Conservation (phyloP, 345 rosid species). For the Hirschfeldia incana region DNA sequence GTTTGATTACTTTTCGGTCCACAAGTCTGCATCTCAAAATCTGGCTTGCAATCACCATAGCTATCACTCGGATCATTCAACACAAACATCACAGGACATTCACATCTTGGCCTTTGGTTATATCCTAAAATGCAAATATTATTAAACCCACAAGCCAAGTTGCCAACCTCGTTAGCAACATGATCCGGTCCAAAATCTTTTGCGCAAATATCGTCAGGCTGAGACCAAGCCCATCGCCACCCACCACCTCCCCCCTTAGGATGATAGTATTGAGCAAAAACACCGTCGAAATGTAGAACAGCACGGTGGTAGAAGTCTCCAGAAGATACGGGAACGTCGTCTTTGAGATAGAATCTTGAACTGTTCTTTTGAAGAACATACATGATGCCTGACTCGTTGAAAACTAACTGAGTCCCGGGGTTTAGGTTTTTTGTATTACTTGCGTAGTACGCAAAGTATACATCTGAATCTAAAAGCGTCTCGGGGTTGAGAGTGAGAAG, state of each 20-base stretch:
- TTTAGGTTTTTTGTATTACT: not conserved
- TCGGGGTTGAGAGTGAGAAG: slow-evolving; percentile 25
- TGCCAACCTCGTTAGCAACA: slow-evolving; percentile 15
- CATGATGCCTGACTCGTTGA: slow-evolving; percentile 49
- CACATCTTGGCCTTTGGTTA: slow-evolving; percentile 46
- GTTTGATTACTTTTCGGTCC: slow-evolving; percentile 3
- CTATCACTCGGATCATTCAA: slow-evolving; percentile 39
- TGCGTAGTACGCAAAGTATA: slow-evolving; percentile 38
- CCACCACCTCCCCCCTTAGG: slow-evolving; percentile 29
- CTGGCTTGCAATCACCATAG: slow-evolving; percentile 46
- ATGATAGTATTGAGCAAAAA: slow-evolving; percentile 57
- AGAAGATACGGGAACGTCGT: not conserved
- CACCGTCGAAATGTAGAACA: slow-evolving; percentile 55
- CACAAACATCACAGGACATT: slow-evolving; percentile 49
- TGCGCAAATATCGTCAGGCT: slow-evolving; percentile 48
- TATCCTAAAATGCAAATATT: slow-evolving; percentile 45
- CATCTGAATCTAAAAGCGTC: slow-evolving; percentile 17
- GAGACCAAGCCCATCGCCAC: slow-evolving; percentile 44
- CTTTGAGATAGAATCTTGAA: not conserved
- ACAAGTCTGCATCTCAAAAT: slow-evolving; percentile 46
- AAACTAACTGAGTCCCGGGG: slow-evolving; percentile 40
- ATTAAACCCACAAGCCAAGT: slow-evolving; percentile 61
- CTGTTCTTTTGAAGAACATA: slow-evolving; percentile 40
- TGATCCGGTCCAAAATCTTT: not conserved
- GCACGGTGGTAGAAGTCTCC: slow-evolving; percentile 46